Evolutionary conservation across 1,139 yeast species (phyloP).

Genomic region (Protomyces arabidopsidicola): DNA sequence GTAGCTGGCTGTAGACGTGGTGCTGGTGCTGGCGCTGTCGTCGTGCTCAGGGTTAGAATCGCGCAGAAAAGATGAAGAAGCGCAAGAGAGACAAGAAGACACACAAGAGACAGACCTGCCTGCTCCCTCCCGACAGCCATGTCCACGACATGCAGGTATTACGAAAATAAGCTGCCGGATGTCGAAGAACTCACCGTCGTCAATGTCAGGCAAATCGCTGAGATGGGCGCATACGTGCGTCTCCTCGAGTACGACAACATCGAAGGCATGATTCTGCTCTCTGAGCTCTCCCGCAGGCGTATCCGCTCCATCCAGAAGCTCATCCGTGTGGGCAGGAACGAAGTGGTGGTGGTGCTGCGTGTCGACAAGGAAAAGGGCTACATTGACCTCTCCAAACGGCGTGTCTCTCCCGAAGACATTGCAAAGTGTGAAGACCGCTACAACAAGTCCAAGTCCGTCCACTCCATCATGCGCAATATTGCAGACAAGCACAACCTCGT

Average conservation of each 20-base stretch:
- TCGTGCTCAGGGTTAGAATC: not conserved
- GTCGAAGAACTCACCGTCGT: conserved; percentile 91
- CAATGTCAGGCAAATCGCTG: conserved; percentile 35
- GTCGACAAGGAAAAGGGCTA: conserved; percentile 98
- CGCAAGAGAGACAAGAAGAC: not conserved
- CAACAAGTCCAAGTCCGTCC: conserved; percentile 95
- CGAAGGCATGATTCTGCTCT: conserved; percentile 95
- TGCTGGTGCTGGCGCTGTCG: not conserved
- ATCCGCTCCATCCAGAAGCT: conserved; percentile 95
- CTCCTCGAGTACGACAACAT: conserved; percentile 93
- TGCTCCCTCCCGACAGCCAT: conserved; percentile 25
- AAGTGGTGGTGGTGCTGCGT: conserved; percentile 97
- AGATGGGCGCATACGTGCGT: conserved; percentile 54
- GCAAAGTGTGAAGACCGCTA: conserved; percentile 96
- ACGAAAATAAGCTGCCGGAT: conserved; percentile 97
- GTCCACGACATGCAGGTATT: conserved; percentile 66
- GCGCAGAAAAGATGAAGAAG: not conserved
- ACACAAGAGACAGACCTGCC: not conserved
- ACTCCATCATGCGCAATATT: conserved; percentile 93
- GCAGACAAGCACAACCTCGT: conserved; percentile 93
- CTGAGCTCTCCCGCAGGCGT: conserved; percentile 97
- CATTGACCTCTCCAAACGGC: conserved; percentile 94
- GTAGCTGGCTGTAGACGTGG: not conserved
- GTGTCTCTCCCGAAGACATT: conserved; percentile 97
- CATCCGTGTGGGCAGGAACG: conserved; percentile 97